Percentiles rank a stretch among this genome's conserved stretches.
Conservation (phyloP, 495 filamentous ascomycete species). For the Massariosphaeria phaeospora region DNA sequence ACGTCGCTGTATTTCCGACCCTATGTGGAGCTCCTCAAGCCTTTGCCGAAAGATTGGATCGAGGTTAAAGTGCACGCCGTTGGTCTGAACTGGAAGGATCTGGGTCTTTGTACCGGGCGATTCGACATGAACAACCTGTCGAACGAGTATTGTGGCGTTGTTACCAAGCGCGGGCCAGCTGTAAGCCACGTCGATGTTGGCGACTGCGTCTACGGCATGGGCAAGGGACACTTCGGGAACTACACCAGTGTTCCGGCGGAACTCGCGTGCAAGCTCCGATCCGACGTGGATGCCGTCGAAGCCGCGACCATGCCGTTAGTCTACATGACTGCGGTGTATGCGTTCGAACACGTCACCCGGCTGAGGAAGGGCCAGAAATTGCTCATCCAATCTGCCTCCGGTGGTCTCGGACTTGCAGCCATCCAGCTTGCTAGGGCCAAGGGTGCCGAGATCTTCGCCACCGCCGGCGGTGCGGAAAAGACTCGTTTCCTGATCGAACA, state of each 20-base stretch:
- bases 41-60: constrained; percentile 15
- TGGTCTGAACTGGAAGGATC: constrained; percentile 26
- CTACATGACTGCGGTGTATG: constrained; percentile 57
- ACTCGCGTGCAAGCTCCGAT: constrained; percentile 38
- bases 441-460: constrained; percentile 23
- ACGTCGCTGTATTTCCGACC: constrained; percentile 19
- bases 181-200: constrained; percentile 39
- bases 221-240: constrained; percentile 13
- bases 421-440: constrained; percentile 7
- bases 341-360: constrained; percentile 42
- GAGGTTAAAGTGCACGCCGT: constrained; percentile 19
- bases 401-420: constrained; percentile 23
- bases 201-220: constrained; percentile 36
- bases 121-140: constrained; percentile 4
- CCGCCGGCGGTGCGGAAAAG: constrained; percentile 10
- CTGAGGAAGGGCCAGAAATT: constrained; percentile 35
- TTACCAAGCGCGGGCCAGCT: background rate
- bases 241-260: constrained; percentile 2
- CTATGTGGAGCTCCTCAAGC: background rate
- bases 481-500: background rate
- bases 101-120: constrained; percentile 9
- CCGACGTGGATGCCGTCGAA: constrained; percentile 48
- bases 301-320: constrained; percentile 55
- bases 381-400: constrained; percentile 28
- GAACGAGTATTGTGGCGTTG: constrained; percentile 13